Base-by-base conservation (phyloP, 768 basidiomycete genomes). In the Mycena leptocephala region DNA sequence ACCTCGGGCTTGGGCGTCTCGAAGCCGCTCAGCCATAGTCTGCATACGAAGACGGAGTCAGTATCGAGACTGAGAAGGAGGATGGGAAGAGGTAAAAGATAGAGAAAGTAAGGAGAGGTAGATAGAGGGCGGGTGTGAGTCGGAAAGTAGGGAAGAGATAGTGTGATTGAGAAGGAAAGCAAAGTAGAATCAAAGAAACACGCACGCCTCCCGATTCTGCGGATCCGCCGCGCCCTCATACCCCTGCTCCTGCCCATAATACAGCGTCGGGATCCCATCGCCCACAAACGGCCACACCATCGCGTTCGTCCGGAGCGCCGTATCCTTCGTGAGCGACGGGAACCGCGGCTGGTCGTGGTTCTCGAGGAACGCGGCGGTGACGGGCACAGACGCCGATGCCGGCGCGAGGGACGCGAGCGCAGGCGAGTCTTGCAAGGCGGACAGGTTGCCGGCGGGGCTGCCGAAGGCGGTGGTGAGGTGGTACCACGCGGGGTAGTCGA, bases 201-300 rank as follows among this genome's bases (percentile, higher is more conserved):
- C 86, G 63, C 73, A 88, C 70, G 93, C 90, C 79, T 92, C 94
- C 58, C 93, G 92, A 81, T 94, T 95, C 73, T 86, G 84, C 53
- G 93, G 94, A 78, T 93, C 92, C 5, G 78, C 84, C 68, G 84
- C 86, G 26, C 94, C 94, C 59, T 82, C 81, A 78, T 92, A 91
- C n/a, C 89, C 86, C 83, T 94, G 94, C 81, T 94, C 94, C 80
- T 94, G 93, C 11, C 93, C 93, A 74, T 93, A 93, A 81, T 95
- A 94, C 46, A 93, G 82, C 72, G 94, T 92, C 3, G 93, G 93
- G 76, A 94, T 92, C 24, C 93, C 92, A 73, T 94, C 94, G 55
- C 89, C 88, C 85, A 92, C 89, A 81, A 93, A 94, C 63, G 87
- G 88, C 84, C 92, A 93, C 30, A 88, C 84, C 88, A 94, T 90